Percentiles rank a stretch among this genome's conserved stretches.
These are phyloP conservation scores for Wickerhamomyces pijperi DNA, from an alignment of 805 yeast genomes.

Conservation along the genomic window DNA sequence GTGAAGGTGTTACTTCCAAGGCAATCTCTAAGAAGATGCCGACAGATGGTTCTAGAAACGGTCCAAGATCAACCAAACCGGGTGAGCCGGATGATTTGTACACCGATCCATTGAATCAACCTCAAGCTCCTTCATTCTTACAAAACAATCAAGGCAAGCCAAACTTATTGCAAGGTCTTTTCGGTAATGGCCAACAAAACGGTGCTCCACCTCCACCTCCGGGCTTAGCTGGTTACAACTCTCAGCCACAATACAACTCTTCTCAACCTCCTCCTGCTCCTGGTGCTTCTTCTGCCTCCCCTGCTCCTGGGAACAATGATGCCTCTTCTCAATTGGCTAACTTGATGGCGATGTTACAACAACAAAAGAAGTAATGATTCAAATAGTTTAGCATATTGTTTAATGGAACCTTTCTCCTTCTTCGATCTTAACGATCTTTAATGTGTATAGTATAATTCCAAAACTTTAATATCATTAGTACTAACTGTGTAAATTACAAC, in stretches of 20 bases:
- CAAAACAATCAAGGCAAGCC: conserved; percentile 26
- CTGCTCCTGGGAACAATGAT: conserved; percentile 16
- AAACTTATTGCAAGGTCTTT: conserved; percentile 40
- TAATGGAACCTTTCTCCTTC: too few species aligned
- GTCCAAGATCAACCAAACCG: conserved; percentile 69
- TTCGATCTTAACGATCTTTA: too few species aligned
- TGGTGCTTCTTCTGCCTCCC: conserved; percentile 1
- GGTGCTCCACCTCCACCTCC: conserved; percentile 13
- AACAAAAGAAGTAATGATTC: conserved; percentile 19
- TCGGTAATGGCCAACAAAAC: conserved; percentile 15
- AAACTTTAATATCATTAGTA: too few species aligned
- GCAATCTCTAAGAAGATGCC: conserved; percentile 90
- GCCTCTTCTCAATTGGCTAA: conserved; percentile 30
- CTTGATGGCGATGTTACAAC: conserved; percentile 30
- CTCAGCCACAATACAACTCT: conserved; percentile 4
- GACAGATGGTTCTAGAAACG: conserved; percentile 75
- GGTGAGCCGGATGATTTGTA: conserved; percentile 32
- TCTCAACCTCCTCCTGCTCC: conserved; percentile 7
- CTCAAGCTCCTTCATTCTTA: conserved; percentile 18
- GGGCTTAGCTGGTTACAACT: conserved; percentile 10
- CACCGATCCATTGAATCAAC: conserved; percentile 18
- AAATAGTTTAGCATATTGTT: too few species aligned
- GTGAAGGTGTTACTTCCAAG: conserved; percentile 86
- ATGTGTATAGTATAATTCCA: too few species aligned
- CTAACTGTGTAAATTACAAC: too few species aligned